phyloP scores from a whole-genome alignment of 2,329 filamentous ascomycete species.

The Colletotrichum melonis region DNA sequence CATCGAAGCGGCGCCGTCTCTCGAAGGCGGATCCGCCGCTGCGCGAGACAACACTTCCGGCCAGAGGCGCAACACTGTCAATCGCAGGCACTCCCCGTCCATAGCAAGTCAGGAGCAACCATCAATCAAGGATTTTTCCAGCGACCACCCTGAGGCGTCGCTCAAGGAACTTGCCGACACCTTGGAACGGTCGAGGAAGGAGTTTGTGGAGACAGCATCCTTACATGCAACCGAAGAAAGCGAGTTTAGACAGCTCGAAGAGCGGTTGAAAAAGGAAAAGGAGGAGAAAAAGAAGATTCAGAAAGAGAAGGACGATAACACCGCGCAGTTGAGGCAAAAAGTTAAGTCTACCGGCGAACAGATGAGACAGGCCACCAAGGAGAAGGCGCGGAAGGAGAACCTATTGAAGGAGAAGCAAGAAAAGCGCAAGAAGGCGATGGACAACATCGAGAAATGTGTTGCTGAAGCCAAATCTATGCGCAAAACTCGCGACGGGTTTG shows the following conservation, averaged over 20 bases:
- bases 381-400: constrained; percentile 82
- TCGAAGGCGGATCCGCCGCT: constrained; percentile 71
- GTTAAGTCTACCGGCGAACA: constrained; percentile 83
- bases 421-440: constrained; percentile 76
- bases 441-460: constrained; percentile 77
- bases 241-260: constrained; percentile 73
- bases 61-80: constrained; percentile 74
- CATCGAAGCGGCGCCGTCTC: constrained; percentile 70
- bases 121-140: constrained; percentile 54
- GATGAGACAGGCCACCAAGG: constrained; percentile 84
- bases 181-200: constrained; percentile 82
- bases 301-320: constrained; percentile 92
- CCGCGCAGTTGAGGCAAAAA: constrained; percentile 83
- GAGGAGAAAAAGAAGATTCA: constrained; percentile 81
- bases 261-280: constrained; percentile 79
- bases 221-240: constrained; percentile 79
- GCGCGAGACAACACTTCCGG: constrained; percentile 70
- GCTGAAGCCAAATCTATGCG: constrained; percentile 70
- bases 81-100: constrained; percentile 73
- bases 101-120: constrained; percentile 57
- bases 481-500: constrained; percentile 64
- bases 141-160: constrained; percentile 71
- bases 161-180: constrained; percentile 84
- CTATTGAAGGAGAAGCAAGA: constrained; percentile 74
- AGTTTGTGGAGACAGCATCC: constrained; percentile 82